Evolutionary conservation across 129 eudicot species (phyloP), one percentile per base, ranked within the genome.

Genomic region (Lonicera japonica): DNA sequence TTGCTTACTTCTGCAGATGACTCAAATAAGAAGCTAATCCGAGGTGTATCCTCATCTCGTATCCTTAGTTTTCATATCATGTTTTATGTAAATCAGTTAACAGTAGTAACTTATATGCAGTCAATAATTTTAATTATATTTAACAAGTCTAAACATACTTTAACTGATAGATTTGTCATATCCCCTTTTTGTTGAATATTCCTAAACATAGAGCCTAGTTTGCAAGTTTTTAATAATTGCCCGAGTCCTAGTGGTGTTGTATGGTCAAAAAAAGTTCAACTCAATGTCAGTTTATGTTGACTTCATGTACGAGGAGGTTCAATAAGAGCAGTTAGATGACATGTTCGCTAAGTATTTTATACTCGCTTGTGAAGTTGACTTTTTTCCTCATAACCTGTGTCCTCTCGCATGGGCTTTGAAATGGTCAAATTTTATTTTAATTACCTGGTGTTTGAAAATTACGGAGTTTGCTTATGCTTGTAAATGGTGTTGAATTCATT

Each of bases 1-100:
- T 60, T 94, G 82, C 96, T 94, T 48, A 75, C 81, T n/a, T 67
- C 95, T 12, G 58, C 77, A 11, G 99, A 94, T 74, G 99, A 94
- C 58, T 72, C 96, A 21, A 88, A 87, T 73, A 85, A 68, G 72
- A 88, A 78, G 78, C 85, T 71, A 67, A 67, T 70, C 46, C 61
- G 73, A 70, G 99, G 96, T 56, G 83, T 64, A 69, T 63, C 84
- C 63, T 56, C 91, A 71, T 73, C 86, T 69, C 85, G 96, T 94
- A 94, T 94, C 96, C 99, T 94, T 78, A 15, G 64, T 38, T 57
- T 76, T 45, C 45, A 41, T 54, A 39, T 55, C 50, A 21, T 65
- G 18, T 45, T 20, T 23, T 62, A 60, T 51, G 50, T 8, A 43
- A 2, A 29, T 29, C 36, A 1, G 36, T 1, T 29, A 56, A 62